Conservation (phyloP, 192 early-diverging fungal species). For the Backusella parvicylindrica region DNA sequence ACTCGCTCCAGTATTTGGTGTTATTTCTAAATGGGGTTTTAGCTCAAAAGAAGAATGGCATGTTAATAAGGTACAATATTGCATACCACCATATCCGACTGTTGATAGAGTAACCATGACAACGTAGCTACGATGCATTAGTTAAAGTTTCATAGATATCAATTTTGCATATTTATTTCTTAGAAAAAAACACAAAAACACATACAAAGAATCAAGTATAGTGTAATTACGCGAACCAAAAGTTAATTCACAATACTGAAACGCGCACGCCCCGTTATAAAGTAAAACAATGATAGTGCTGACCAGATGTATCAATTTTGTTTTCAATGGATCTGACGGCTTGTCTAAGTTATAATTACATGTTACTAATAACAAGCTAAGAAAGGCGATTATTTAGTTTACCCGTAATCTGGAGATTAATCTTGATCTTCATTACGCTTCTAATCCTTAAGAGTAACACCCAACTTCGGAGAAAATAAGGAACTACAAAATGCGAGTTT, state of each 20-base stretch:
- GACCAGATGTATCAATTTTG: conserved; percentile 49
- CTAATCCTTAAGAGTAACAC: conserved; percentile 48
- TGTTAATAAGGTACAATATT: background rate
- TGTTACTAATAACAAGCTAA: background rate
- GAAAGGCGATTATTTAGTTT: background rate
- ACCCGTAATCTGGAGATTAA: conserved; percentile 44
- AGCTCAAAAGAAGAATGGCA: background rate
- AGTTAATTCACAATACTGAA: conserved; percentile 55
- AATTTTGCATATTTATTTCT: background rate
- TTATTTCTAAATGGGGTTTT: conserved; percentile 41
- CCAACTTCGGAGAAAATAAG: conserved; percentile 58
- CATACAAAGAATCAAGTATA: conserved; percentile 24
- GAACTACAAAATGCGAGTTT: conserved; percentile 26
- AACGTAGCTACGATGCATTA: conserved; percentile 35
- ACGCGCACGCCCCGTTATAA: conserved; percentile 54
- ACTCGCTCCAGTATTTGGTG: conserved; percentile 46
- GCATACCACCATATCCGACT: conserved; percentile 57
- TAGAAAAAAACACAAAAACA: background rate
- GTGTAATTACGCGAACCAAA: conserved; percentile 29
- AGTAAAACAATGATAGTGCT: conserved; percentile 47
- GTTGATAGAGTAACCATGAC: conserved; percentile 62
- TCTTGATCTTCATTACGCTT: conserved; percentile 49
- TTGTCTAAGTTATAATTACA: conserved; percentile 23
- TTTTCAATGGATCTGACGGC: conserved; percentile 44
- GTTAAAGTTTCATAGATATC: background rate